Conservation (phyloP, 1,284 basidiomycete genomes). For the Dichomitus squalens region DNA sequence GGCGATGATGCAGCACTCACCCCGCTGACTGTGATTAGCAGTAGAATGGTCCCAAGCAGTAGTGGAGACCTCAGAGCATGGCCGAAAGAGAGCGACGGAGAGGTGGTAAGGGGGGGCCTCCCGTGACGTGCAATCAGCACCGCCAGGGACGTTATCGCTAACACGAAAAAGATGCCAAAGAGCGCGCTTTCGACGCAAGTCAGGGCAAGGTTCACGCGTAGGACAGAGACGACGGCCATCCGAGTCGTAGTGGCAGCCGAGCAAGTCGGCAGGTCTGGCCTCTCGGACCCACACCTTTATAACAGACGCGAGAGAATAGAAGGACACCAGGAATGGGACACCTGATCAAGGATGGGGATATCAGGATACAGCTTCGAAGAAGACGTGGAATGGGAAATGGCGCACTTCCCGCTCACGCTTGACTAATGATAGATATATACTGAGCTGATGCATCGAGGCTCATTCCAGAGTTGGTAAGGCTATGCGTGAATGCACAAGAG, state of each 20-base stretch:
- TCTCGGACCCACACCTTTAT: not conserved
- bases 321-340: not conserved
- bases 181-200: conserved; percentile 8
- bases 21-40: conserved; percentile 5
- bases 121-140: conserved; percentile 2
- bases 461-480: no score
- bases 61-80: not conserved
- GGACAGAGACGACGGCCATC: not conserved
- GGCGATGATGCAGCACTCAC: not conserved
- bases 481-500: no score
- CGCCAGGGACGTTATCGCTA: not conserved
- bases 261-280: no score
- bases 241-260: not conserved
- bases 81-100: not conserved
- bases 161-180: conserved; percentile 8
- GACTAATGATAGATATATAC: no score
- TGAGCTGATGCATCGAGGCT: no score
- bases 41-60: not conserved
- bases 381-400: not conserved
- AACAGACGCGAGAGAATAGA: not conserved
- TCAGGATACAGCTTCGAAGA: not conserved
- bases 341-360: not conserved
- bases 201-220: conserved; percentile 1
- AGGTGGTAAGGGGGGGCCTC: not conserved
- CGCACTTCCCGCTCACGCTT: not conserved